Evolutionary conservation across 2,329 filamentous ascomycete species (phyloP), one percentile per base, ranked within the genome.

Genomic region (Leptographium radiaticola): DNA sequence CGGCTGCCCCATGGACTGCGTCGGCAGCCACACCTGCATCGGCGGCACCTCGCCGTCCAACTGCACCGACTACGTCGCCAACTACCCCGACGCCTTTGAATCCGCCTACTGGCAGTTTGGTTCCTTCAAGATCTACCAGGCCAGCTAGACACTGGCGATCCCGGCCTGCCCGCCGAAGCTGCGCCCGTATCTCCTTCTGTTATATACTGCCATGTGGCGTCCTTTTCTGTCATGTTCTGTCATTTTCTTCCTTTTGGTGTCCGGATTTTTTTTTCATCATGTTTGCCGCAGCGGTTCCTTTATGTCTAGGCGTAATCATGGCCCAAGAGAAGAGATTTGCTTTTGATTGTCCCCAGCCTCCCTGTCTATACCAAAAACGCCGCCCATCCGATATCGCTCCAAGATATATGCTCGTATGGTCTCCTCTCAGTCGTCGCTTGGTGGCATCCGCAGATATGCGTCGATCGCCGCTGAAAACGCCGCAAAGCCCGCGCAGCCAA

Each of bases 391-490:
- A 44, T 25, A 10, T n/a, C 2, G 11, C 39, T n/a, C 38, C n/a
- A 49, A 18, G 34, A 33, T 39, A 18, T 18, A 25, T 38, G 48
- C 34, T n/a, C 8, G 39, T 38, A 2, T 34, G 6, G 15, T 16
- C 36, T 25, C 5, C 40, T 57, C 53, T 61, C 72, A 77, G 55
- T 80, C 76, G 49, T 83, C 80, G 67, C 72, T 80, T 13, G 61
- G 60, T 60, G 86, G 86, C 75, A 85, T 84, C 62, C 87, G 73
- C 88, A 96, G 88, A 67, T 89, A 96, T 39, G 81, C 82, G 75
- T 97, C 91, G 66, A 97, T 96, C 0, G 90, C 91, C 15, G 87
- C 83, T 67, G 83, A 87, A 63, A 97, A 97, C 1, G 88, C 90
- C 54, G 93, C 93, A 69, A 98, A 98, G 1, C 91, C 93, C 13